Conservation (phyloP, 78 protist species). For the Emiliania huxleyi region DNA sequence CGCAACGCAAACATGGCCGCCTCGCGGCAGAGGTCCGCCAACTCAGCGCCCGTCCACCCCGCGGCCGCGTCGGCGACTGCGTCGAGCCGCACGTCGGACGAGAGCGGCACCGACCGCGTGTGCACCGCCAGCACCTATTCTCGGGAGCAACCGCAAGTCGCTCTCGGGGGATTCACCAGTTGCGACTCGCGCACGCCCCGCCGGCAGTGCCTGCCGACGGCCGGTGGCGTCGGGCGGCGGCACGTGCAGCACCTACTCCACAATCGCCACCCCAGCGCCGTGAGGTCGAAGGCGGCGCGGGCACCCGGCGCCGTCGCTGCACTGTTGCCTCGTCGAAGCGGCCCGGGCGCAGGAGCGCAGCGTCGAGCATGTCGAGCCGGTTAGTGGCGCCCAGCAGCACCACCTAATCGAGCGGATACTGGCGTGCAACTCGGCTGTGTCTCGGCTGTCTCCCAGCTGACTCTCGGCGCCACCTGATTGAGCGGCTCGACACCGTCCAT, state of each 20-base stretch:
- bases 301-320: neutral
- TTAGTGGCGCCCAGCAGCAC: slow-evolving; percentile 30
- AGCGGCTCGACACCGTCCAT: slow-evolving; percentile 89
- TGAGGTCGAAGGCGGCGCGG: neutral
- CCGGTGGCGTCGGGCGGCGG: slow-evolving; percentile 27
- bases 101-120: slow-evolving; percentile 59
- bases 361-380: slow-evolving; percentile 28
- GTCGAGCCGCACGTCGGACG: slow-evolving; percentile 47
- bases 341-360: slow-evolving; percentile 49
- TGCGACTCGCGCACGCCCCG: neutral
- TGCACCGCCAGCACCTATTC: slow-evolving; percentile 59
- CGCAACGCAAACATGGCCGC: slow-evolving; percentile 79
- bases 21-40: slow-evolving; percentile 86
- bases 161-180: neutral
- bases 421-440: too few species aligned
- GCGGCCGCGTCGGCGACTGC: slow-evolving; percentile 26
- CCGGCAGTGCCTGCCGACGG: neutral
- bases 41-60: slow-evolving; percentile 93
- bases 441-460: neutral
- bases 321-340: slow-evolving; percentile 31
- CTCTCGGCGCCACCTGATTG: neutral
- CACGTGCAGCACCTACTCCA: neutral
- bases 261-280: neutral
- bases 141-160: neutral
- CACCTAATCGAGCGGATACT: neutral